phyloP scores from a whole-genome alignment of 768 basidiomycete genomes.

The Kwoniella mangroviensis region DNA sequence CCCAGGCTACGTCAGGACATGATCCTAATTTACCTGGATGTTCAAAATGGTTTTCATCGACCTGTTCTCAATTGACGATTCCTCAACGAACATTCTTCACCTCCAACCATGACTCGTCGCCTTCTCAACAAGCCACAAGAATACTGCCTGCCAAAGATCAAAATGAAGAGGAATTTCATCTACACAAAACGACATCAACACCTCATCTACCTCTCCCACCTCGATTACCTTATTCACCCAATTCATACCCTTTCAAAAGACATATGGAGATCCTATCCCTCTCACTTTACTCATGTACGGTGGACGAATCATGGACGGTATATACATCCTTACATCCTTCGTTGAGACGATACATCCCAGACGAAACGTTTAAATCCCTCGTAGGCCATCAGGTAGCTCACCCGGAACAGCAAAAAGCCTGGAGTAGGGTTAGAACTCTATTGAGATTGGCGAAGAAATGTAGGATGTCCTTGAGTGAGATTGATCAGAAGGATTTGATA shows the following conservation, averaged over 20 bases:
- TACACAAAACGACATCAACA: not conserved
- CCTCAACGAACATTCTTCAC: slow-evolving; percentile 21
- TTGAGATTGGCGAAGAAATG: slow-evolving; percentile 20
- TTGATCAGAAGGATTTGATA: slow-evolving; percentile 15
- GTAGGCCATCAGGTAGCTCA: slow-evolving; percentile 36
- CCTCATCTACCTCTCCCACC: slow-evolving; percentile 36
- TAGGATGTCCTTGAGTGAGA: slow-evolving; percentile 17
- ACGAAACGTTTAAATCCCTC: slow-evolving; percentile 33
- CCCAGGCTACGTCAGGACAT: not conserved
- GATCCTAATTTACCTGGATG: slow-evolving; percentile 22
- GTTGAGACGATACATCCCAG: slow-evolving; percentile 41
- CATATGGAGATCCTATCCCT: slow-evolving; percentile 45
- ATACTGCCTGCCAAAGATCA: not conserved
- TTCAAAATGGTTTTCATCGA: slow-evolving; percentile 20
- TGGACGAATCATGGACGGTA: slow-evolving; percentile 43
- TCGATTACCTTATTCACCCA: slow-evolving; percentile 31
- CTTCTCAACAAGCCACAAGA: no score
- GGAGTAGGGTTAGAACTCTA: slow-evolving; percentile 12
- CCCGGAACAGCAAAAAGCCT: slow-evolving; percentile 3
- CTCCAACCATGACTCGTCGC: not conserved
- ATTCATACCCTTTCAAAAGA: slow-evolving; percentile 41
- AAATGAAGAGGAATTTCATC: slow-evolving; percentile 1
- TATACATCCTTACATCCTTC: slow-evolving; percentile 40
- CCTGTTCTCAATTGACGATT: not conserved
- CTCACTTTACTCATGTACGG: slow-evolving; percentile 20